phyloP scores from a whole-genome alignment of 106 monocot genomes.

The Narthecium ossifragum region DNA sequence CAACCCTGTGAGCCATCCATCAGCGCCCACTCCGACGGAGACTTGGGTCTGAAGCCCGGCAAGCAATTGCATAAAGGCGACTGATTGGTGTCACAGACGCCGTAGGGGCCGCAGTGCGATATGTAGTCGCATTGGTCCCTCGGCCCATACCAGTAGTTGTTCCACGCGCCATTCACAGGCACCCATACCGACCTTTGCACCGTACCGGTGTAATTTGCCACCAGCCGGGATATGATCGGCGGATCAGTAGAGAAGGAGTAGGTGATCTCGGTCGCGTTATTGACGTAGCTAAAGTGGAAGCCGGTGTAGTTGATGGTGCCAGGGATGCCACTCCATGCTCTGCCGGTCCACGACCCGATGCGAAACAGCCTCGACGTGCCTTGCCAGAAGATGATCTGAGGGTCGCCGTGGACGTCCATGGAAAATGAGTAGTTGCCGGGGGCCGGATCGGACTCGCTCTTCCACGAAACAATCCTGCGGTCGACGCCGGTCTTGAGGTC shows the following conservation, averaged over 20 bases:
- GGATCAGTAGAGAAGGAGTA: background rate
- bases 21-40: background rate
- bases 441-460: too few species aligned
- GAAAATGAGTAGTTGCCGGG: too few species aligned
- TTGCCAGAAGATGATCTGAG: too few species aligned
- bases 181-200: constrained; percentile 3
- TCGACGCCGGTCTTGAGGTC: too few species aligned
- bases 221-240: constrained; percentile 4
- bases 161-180: background rate
- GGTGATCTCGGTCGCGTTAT: constrained; percentile 5
- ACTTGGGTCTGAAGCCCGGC: constrained; percentile 8
- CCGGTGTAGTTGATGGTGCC: constrained; percentile 16
- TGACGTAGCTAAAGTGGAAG: constrained; percentile 7
- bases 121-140: background rate
- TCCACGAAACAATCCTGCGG: too few species aligned
- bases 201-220: background rate
- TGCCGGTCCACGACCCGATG: constrained; percentile 27
- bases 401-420: too few species aligned
- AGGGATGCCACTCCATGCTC: constrained; percentile 22
- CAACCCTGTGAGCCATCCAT: background rate
- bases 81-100: background rate
- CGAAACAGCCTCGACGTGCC: too few species aligned
- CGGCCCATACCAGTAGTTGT: background rate
- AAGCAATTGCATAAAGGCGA: constrained; percentile 2
- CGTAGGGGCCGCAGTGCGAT: background rate